Evolutionary conservation across 2,329 filamentous ascomycete species (phyloP).

Genomic region (Magnaporthiopsis incrustans): DNA sequence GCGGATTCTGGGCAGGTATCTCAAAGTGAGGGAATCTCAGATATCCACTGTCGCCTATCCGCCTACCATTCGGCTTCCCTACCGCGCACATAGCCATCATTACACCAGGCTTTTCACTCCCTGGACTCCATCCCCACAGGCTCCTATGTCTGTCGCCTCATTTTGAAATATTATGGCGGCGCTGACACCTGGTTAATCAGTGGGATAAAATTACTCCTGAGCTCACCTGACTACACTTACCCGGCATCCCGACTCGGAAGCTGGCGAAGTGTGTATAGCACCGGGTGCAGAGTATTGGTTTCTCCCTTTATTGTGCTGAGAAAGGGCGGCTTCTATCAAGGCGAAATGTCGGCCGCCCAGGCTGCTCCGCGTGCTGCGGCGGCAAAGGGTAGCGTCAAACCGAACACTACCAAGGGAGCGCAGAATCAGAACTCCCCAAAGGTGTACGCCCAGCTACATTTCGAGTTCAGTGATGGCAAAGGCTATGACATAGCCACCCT

Average conservation of each 20-base stretch:
- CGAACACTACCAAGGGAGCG: background rate
- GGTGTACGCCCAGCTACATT: slow-evolving; percentile 2
- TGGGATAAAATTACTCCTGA: background rate
- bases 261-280: background rate
- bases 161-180: too few relatives aligned
- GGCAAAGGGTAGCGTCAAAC: background rate
- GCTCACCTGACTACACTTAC: background rate
- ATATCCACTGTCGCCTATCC: background rate
- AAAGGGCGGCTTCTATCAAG: background rate
- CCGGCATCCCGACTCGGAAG: background rate
- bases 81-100: too few relatives aligned
- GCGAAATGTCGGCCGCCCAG: background rate
- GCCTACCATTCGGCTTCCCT: too few relatives aligned
- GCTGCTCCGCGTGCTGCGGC: background rate
- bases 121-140: too few relatives aligned
- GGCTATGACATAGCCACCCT: slow-evolving; percentile 3
- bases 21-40: background rate
- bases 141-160: too few relatives aligned
- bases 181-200: background rate
- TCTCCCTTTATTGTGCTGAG: background rate
- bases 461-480: slow-evolving; percentile 7
- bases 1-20: background rate
- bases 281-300: background rate
- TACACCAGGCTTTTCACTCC: too few relatives aligned
- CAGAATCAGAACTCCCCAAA: background rate